Conservation (phyloP, 1,284 basidiomycete species). For the Pulveroboletus sp. region DNA sequence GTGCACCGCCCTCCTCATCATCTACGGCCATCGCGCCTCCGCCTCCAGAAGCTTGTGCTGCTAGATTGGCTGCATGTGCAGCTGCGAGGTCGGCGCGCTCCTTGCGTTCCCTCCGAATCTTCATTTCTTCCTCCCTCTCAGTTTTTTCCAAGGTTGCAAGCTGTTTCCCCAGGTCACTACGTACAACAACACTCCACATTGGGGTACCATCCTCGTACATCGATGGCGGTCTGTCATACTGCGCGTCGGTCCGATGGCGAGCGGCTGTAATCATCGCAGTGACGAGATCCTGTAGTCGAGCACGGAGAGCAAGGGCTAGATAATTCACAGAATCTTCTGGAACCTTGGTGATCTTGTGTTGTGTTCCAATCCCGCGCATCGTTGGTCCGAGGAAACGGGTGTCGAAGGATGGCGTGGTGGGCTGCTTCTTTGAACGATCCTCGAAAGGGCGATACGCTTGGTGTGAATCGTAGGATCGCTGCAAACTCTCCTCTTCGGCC, state of each 20-base stretch:
- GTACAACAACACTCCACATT: constrained; percentile 78
- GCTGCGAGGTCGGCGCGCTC: constrained; percentile 70
- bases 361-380: constrained; percentile 61
- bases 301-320: constrained; percentile 75
- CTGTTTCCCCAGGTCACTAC: constrained; percentile 75
- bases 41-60: constrained; percentile 51
- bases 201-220: constrained; percentile 63
- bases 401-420: constrained; percentile 63
- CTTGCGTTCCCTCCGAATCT: constrained; percentile 69
- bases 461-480: constrained; percentile 62
- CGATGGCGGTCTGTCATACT: constrained; percentile 67
- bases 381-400: constrained; percentile 57
- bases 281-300: constrained; percentile 71
- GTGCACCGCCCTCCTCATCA: constrained; percentile 47
- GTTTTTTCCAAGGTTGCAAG: constrained; percentile 69
- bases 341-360: constrained; percentile 64
- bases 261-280: constrained; percentile 71
- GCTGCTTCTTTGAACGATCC: constrained; percentile 74
- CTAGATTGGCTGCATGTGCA: constrained; percentile 61
- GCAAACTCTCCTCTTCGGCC: constrained; percentile 81
- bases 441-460: constrained; percentile 62
- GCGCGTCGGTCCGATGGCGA: constrained; percentile 67
- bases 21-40: constrained; percentile 34
- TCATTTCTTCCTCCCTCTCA: constrained; percentile 80
- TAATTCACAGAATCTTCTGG: constrained; percentile 77